Evolutionary conservation across 192 early-diverging fungal species (phyloP), one percentile per base, ranked within the genome.

Genomic region (Kappamyces sp.): DNA sequence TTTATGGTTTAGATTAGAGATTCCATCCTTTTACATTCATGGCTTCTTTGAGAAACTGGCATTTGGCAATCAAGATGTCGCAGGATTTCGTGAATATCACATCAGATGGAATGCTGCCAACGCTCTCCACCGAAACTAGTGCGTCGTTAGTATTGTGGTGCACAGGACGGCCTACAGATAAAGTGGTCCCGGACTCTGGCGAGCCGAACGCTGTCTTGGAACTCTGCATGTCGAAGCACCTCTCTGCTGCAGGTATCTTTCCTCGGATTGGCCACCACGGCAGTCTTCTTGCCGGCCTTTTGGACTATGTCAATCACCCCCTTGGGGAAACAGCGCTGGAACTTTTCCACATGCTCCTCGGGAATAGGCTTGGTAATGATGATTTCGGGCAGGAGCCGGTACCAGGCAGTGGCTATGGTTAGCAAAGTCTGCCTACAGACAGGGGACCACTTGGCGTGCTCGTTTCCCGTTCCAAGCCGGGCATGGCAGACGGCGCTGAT

Each of bases 391-490:
- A 98, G 73, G 49, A 98, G 70, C 29, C 96, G 83, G 68, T 98
- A 98, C 30, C 91, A 89, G 2, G 94, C 96, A 2, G 93, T 94
- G 2, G 90, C 91, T 65, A 48, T 22, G 11, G 8, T 29, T 6
- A 38, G 54, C n/a, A 46, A 34, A 60, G 11, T 30, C 33, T 14
- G 71, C 63, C 60, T 38, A 79, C 79, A 80, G 30, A 96, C 94
- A 6, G 96, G 96, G 2, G 93, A 96, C 79, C 86, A 98, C 60
- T 98, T 98, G 58, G 94, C 93, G 54, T 98, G 96, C 61, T 96
- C 93, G 68, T 89, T 85, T 35, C 94, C 96, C 47, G 91, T 76
- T 9, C 96, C 94, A 75, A 96, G 96, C 37, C 81, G 79, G 65
- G 88, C 89, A 66, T 96, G 94, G 51, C 91, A 59, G 63, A 91